These are phyloP conservation scores for Neurospora intermedia DNA, from an alignment of 495 filamentous ascomycete genomes.

Conservation along the genomic window DNA sequence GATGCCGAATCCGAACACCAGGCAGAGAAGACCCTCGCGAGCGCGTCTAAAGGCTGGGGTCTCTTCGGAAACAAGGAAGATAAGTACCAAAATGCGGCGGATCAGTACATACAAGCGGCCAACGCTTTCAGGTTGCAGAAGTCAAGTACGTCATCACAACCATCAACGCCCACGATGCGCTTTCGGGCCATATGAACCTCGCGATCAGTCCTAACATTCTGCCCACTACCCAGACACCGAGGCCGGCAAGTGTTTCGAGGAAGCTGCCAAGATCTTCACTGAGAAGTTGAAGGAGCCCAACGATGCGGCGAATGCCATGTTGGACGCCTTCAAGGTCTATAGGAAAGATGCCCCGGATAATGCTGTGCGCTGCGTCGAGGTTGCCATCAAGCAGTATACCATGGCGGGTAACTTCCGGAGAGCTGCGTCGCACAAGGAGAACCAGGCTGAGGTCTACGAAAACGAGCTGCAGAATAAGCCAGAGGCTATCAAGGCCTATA, in stretches of 20 bases:
- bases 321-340: conserved; percentile 73
- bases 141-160: conserved; percentile 38
- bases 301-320: conserved; percentile 70
- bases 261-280: conserved; percentile 63
- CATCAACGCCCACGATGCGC: neutral
- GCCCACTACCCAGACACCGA: conserved; percentile 48
- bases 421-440: conserved; percentile 79
- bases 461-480: conserved; percentile 64
- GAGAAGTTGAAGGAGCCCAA: conserved; percentile 76
- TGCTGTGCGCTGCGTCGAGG: conserved; percentile 61
- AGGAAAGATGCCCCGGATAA: conserved; percentile 69
- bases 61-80: conserved; percentile 69
- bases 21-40: conserved; percentile 67
- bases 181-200: neutral
- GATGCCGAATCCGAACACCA: conserved; percentile 25
- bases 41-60: conserved; percentile 56
- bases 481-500: conserved; percentile 66
- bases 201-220: neutral
- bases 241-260: conserved; percentile 70
- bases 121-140: conserved; percentile 72
- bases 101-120: conserved; percentile 69
- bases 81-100: conserved; percentile 75
- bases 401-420: conserved; percentile 77
- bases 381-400: conserved; percentile 70
- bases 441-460: conserved; percentile 74